Conservation (phyloP, 805 yeast species). For the Saccharomyces eubayanus region DNA sequence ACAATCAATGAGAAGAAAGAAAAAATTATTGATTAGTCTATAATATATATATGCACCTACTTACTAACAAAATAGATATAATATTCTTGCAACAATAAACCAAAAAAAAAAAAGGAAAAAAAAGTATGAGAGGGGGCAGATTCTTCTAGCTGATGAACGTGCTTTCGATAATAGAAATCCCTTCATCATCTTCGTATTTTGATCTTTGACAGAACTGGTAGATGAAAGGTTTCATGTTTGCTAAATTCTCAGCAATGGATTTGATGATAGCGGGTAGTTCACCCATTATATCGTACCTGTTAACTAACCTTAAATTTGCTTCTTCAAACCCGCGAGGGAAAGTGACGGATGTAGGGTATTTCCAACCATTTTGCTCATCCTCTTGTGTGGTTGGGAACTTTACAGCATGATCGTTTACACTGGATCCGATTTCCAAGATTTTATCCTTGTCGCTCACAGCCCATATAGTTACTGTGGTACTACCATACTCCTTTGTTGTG, state of each 20-base stretch:
- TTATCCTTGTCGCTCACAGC: slow-evolving; percentile 45
- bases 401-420: slow-evolving; percentile 42
- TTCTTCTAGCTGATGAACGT: slow-evolving; percentile 48
- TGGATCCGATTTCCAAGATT: slow-evolving; percentile 42
- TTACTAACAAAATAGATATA: neutral
- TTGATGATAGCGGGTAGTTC: slow-evolving; percentile 79
- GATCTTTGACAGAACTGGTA: slow-evolving; percentile 69
- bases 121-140: neutral
- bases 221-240: slow-evolving; percentile 77
- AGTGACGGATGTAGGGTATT: slow-evolving; percentile 47
- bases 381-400: slow-evolving; percentile 25
- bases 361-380: slow-evolving; percentile 70
- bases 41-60: neutral
- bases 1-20: neutral
- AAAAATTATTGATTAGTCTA: neutral
- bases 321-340: slow-evolving; percentile 29
- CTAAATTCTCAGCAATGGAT: slow-evolving; percentile 68
- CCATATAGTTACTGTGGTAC: slow-evolving; percentile 23
- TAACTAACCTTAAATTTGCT: slow-evolving; percentile 55
- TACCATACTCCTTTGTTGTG: slow-evolving; percentile 68
- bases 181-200: slow-evolving; percentile 46
- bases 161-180: slow-evolving; percentile 65
- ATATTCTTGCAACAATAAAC: neutral
- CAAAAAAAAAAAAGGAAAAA: too few relatives aligned
- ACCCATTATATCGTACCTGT: slow-evolving; percentile 81